Base-by-base conservation (phyloP, 1,139 yeast genomes). In the Meyerozyma sp. region DNA sequence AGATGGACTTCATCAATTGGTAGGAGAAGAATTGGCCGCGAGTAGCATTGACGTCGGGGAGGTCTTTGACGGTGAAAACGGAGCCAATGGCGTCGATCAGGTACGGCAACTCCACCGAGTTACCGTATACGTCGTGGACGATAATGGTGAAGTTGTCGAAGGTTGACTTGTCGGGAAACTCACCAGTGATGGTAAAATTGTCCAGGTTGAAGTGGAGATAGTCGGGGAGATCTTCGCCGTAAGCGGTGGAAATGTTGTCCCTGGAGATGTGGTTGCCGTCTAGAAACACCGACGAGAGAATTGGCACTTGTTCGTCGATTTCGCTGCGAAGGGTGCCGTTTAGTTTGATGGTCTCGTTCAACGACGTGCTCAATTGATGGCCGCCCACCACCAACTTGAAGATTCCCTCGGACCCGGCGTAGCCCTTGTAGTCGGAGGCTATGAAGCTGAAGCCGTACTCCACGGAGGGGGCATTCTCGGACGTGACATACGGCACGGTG, bases 301-400 rank as follows among this genome's bases (percentile, higher is more conserved):
- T 53, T 1, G 97, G 97, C 16, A 93, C 67, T 3, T 70, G 59
- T 44, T 79, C 73, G 28, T 73, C 62, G 53, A 93, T 75, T 1
- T 61, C 56, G 36, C 77, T 73, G 36, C 81, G 79, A 18, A 73
- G 75, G 5, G 94, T 82, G 3, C 91, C 94, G 53, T 86, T 84
- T 42, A 87, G 63, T 36, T 73, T 64, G 41, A 81, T 67, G 1
- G 81, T 58, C 66, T 64, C 66, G 37, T 79, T 70, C 36, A 76
- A 54, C 40, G 77, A 69, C 10, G 95, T 84, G 40, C 89, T 76
- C 50, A 94, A 73, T 51, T 79, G 83, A 59, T 91, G 97, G 7
- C 95, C 96, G 32, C 98, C 98, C 37, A 93, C 85, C 14, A 84
- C 70, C 37, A 93, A 68, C 50, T 79, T 73, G 67, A 93, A 93